Evolutionary conservation across 2,329 filamentous ascomycete genomes (phyloP), one percentile per base, ranked within the genome.

Genomic region (Colletotrichum liriopes): DNA sequence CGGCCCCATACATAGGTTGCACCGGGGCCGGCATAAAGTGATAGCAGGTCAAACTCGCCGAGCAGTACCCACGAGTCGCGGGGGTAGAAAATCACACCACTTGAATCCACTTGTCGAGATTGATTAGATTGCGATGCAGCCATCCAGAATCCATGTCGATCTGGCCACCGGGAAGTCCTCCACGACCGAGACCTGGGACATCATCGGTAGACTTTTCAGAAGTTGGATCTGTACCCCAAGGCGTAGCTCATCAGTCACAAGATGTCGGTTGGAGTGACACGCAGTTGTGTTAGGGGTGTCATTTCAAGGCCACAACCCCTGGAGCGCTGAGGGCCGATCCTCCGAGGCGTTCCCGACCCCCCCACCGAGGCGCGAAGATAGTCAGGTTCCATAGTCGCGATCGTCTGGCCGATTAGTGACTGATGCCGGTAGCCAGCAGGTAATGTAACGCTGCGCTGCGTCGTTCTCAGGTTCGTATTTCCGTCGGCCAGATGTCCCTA

Each of bases 111-210:
- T 41, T 26, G 14, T 54, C 35, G 52, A 59, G 45, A 54, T 69
- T 72, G 65, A 60, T 55, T 69, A 72, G 54, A 72, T 72, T 72
- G 65, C 65, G 43, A 60, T 59, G 69, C 65, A 72, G 59, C 69
- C 69, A 52, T 54, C 49, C 35, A 39, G 45, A 9, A 41, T 14
- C 7, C 47, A 69, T 45, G 58, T 69, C 59, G 69, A 69, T 68
- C 65, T 59, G 45, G 26, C 37, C 59, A 16, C 32, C 41, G 32
- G 51, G 52, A 23, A 29, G n/a, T 5, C 29, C 29, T 60, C 29
- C 52, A 35, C 14, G 16, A 41, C 49, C 18, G 26, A 16, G 60
- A n/a, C 37, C 59, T 26, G 43, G 35, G 18, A 41, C 54, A 52
- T 29, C 6, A 29, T 39, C n/a, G 35, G 16, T n/a, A 45, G 64